Conservation (phyloP, 495 filamentous ascomycete genomes). For the Aspergillus funiculosus region DNA sequence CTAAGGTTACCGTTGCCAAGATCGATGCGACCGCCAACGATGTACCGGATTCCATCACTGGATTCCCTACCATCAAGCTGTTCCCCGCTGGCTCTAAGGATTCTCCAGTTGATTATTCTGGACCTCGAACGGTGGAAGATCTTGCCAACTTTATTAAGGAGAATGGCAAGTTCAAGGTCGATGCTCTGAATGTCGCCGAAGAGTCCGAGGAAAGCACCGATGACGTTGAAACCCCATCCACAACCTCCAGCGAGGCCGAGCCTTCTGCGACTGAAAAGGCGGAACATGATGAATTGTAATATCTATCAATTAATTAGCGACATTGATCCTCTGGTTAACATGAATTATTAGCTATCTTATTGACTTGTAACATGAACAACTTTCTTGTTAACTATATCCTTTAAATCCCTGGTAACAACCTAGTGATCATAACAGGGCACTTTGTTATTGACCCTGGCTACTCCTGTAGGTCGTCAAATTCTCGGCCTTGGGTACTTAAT, state of each 20-base stretch:
- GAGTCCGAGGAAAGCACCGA: conserved; percentile 27
- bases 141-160: conserved; percentile 90
- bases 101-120: conserved; percentile 77
- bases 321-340: conserved; percentile 4
- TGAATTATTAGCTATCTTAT: conserved; percentile 19
- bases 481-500: too few species aligned
- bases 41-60: conserved; percentile 91
- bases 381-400: too few species aligned
- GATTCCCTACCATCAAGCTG: conserved; percentile 99
- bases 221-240: conserved; percentile 4
- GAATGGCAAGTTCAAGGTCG: conserved; percentile 82
- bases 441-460: too few species aligned
- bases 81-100: conserved; percentile 88
- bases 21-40: conserved; percentile 97
- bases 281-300: conserved; percentile 42
- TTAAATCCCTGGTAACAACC: too few species aligned
- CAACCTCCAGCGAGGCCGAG: conserved; percentile 19
- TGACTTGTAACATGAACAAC: not conserved
- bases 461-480: too few species aligned
- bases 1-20: conserved; percentile 92
- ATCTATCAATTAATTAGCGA: conserved; percentile 9
- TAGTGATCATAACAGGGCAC: too few species aligned
- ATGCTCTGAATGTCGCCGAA: conserved; percentile 50
- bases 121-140: conserved; percentile 87
- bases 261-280: conserved; percentile 28